phyloP scores from a whole-genome alignment of 805 yeast genomes.

The Lipomyces yamadae region DNA sequence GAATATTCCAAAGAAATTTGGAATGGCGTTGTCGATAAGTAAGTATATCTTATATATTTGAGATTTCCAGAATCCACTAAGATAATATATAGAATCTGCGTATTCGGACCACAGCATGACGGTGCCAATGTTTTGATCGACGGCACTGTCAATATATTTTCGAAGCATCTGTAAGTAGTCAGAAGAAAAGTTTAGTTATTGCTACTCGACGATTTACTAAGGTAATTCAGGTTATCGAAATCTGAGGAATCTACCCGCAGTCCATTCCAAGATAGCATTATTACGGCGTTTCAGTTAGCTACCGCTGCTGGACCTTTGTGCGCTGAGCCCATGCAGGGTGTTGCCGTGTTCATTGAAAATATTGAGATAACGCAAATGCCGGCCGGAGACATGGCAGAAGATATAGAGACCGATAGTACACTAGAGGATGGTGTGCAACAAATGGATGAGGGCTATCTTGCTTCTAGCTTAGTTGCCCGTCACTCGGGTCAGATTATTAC shows the following conservation, averaged over 20 bases:
- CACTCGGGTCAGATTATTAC: conserved; percentile 75
- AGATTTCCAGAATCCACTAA: conserved; percentile 10
- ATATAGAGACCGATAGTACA: not conserved
- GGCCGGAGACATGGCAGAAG: conserved; percentile 11
- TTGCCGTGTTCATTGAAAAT: conserved; percentile 58
- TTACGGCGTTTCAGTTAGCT: conserved; percentile 86
- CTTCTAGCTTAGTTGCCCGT: conserved; percentile 48
- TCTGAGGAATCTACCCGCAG: conserved; percentile 12
- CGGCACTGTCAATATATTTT: conserved; percentile 41
- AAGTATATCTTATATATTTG: not conserved
- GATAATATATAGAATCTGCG: conserved; percentile 51
- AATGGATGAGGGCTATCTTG: conserved; percentile 23
- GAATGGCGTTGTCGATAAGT: conserved; percentile 35
- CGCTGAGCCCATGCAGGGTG: conserved; percentile 85
- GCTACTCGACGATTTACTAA: not conserved
- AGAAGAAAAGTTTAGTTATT: conserved; percentile 41
- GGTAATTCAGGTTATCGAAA: conserved; percentile 17
- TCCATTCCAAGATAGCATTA: conserved; percentile 55
- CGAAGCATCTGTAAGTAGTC: conserved; percentile 15
- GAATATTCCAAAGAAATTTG: conserved; percentile 42
- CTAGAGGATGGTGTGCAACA: conserved; percentile 36
- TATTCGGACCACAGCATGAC: conserved; percentile 76
- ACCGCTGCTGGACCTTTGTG: conserved; percentile 85
- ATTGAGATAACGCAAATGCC: conserved; percentile 42
- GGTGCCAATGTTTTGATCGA: conserved; percentile 81